Base-by-base conservation (phyloP, 345 rosid species). In the Pelargonium nanum region DNA sequence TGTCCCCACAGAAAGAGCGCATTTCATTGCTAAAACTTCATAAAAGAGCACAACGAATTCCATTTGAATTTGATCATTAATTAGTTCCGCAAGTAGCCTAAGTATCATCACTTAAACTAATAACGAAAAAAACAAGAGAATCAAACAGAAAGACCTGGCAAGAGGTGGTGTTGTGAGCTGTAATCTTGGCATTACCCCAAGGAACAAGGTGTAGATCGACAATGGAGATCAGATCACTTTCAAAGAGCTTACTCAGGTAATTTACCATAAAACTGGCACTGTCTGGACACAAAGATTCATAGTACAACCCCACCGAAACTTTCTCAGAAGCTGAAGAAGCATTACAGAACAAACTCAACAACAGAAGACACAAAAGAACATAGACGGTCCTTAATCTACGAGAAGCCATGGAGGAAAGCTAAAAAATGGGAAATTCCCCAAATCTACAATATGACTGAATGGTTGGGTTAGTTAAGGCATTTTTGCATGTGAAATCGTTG, bases 201-300 rank as follows among this genome's bases (percentile, higher is more conserved):
- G 85, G 86, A 66, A 81, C 57, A 25, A 84, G 75, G 64, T 64
- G 77, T 58, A 84, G 83, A 55, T 79, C 75, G 55, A 76, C 62
- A 23, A 74, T 71, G 70, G 65, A 66, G 65, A 61, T 6, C 65
- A 84, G 80, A 51, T 67, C 67, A 12, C 56, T 22, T 19, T 62
- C 25, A 57, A 79, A 64, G 28, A 71, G 24, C 64, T 72, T 64
- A 19, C 26, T 34, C 22, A 79, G 77, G 53, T 56, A 56, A 53
- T 67, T 58, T 21, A 63, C 78, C 12, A 79, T 72, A 73, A 84
- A 81, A 20, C 63, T 24, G 26, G 70, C 66, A 71, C 78, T 74
- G 25, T 53, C 70, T 0, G 83, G 86, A 65, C 89, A 84, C 15
- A 77, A 66, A 19, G 82, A 63, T 63, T 80, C 85, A 26, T 78